Percentiles rank a stretch among this genome's conserved stretches.
These are phyloP conservation scores for Dactylis glomerata DNA, from an alignment of 176 grass and related monocot species.

Conservation along the genomic window DNA sequence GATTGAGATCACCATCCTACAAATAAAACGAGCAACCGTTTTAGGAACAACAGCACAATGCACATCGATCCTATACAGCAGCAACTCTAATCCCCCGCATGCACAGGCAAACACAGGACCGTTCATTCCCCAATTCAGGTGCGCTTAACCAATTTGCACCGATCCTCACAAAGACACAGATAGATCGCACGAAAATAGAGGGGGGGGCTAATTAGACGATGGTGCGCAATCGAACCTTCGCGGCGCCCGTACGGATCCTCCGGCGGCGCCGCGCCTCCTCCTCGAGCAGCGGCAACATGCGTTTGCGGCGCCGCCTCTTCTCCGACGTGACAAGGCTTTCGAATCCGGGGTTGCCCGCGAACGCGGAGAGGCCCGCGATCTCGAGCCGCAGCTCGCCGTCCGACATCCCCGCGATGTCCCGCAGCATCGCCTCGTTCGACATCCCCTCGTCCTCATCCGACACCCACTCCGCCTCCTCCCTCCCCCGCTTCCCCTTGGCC, in stretches of 20 bases:
- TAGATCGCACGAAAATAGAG: not conserved
- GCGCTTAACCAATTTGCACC: not conserved
- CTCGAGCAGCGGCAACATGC: no score
- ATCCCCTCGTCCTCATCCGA: not conserved
- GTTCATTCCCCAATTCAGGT: not conserved
- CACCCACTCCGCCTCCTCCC: not conserved
- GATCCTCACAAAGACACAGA: not conserved
- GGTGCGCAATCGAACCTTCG: not conserved
- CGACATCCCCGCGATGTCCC: not conserved
- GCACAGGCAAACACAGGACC: not conserved
- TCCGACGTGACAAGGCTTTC: not conserved
- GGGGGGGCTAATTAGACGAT: no score
- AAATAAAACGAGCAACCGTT: not conserved
- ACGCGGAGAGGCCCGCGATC: not conserved
- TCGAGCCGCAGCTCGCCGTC: not conserved
- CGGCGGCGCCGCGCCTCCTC: not conserved
- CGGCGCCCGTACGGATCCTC: not conserved
- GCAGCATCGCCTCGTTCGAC: not conserved
- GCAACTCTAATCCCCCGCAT: not conserved
- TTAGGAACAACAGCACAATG: not conserved
- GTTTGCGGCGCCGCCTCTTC: not conserved
- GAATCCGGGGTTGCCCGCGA: no score
- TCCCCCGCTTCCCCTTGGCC: not conserved
- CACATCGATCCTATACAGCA: not conserved
- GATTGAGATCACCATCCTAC: not conserved